phyloP scores from a whole-genome alignment of 768 basidiomycete species.

The Sistotremastrum suecicum region DNA sequence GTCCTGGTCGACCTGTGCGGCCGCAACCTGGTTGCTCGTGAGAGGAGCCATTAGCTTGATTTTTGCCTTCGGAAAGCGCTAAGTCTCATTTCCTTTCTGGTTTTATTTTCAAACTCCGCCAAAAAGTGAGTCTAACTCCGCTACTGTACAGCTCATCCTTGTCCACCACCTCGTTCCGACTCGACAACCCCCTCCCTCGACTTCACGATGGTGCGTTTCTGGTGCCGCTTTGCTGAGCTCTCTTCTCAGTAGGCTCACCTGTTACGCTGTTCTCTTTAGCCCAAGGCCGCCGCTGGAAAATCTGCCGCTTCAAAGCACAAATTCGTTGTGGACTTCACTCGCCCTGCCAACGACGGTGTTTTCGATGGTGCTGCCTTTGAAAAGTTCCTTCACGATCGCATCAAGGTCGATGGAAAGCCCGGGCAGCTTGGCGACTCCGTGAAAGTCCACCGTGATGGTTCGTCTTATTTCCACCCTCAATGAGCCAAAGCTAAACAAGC shows the following conservation, averaged over 20 bases:
- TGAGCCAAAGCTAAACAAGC: neutral
- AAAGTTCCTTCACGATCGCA: conserved; percentile 89
- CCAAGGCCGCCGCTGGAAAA: conserved; percentile 45
- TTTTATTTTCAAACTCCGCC: neutral
- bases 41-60: conserved; percentile 33
- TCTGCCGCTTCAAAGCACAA: conserved; percentile 47
- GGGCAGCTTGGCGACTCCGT: conserved; percentile 86
- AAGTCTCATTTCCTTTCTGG: neutral
- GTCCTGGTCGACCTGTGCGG: conserved; percentile 61
- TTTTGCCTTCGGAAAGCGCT: conserved; percentile 4
- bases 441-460: conserved; percentile 79
- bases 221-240: conserved; percentile 78
- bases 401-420: conserved; percentile 85
- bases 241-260: conserved; percentile 84
- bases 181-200: conserved; percentile 3
- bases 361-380: conserved; percentile 55
- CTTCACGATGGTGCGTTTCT: conserved; percentile 59
- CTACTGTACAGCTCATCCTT: conserved; percentile 38
- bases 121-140: neutral
- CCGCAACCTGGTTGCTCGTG: conserved; percentile 54
- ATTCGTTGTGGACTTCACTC: conserved; percentile 78
- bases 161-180: conserved; percentile 9
- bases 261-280: conserved; percentile 27
- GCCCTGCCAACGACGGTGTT: conserved; percentile 52
- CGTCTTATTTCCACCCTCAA: conserved; percentile 11